phyloP scores from a whole-genome alignment of 192 early-diverging fungal genomes.

The Chytriomyces confervae region DNA sequence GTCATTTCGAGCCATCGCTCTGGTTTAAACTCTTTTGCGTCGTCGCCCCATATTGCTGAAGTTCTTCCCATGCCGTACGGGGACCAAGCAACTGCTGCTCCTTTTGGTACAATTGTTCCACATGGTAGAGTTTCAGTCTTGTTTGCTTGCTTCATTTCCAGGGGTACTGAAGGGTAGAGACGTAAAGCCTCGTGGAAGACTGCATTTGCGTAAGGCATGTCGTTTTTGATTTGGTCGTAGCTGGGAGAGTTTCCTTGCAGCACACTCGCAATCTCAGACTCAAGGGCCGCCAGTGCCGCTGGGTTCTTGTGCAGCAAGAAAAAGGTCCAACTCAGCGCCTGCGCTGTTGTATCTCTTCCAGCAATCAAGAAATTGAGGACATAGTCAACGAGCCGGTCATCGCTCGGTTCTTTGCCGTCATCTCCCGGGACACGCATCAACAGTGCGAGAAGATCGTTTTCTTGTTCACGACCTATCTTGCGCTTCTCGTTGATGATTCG shows the following conservation, averaged over 20 bases:
- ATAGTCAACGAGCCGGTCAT: slow-evolving; percentile 43
- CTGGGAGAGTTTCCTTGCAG: slow-evolving; percentile 25
- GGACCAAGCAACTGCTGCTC: slow-evolving; percentile 54
- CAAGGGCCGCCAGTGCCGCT: slow-evolving; percentile 19
- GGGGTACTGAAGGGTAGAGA: slow-evolving; percentile 71
- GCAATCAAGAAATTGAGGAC: slow-evolving; percentile 55
- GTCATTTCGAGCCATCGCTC: slow-evolving; percentile 66
- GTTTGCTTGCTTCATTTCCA: slow-evolving; percentile 61
- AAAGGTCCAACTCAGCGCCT: slow-evolving; percentile 62
- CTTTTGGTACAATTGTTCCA: slow-evolving; percentile 60
- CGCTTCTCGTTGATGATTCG: slow-evolving; percentile 28
- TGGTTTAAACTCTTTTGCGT: slow-evolving; percentile 67
- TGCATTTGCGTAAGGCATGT: slow-evolving; percentile 61
- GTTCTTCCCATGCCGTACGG: slow-evolving; percentile 58
- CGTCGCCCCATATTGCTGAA: slow-evolving; percentile 67
- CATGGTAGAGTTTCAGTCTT: slow-evolving; percentile 66
- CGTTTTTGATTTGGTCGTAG: slow-evolving; percentile 46
- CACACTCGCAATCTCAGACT: slow-evolving; percentile 37
- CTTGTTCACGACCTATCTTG: not conserved
- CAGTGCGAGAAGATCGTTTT: slow-evolving; percentile 42
- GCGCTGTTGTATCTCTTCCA: slow-evolving; percentile 65
- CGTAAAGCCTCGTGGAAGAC: slow-evolving; percentile 69
- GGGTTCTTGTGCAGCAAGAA: slow-evolving; percentile 54
- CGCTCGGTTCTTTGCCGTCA: slow-evolving; percentile 30
- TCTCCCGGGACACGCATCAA: slow-evolving; percentile 42